phyloP scores from a whole-genome alignment of 2,329 filamentous ascomycete genomes.

The Penicillium sp. region DNA sequence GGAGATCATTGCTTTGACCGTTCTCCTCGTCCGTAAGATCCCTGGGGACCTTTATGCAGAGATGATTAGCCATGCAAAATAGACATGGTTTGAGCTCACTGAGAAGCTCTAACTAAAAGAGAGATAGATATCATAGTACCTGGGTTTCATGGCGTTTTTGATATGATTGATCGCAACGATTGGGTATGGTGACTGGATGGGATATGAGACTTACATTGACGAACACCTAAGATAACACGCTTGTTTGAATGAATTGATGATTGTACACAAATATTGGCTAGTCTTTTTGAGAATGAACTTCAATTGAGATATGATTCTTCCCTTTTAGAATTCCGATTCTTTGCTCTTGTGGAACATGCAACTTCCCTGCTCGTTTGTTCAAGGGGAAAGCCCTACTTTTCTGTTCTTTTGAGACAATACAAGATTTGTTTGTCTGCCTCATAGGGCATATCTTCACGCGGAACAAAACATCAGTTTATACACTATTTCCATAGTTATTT shows the following conservation, averaged over 20 bases:
- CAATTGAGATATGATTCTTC: background rate
- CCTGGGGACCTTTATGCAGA: conserved; percentile 87
- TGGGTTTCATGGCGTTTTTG: conserved; percentile 14
- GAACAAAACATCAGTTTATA: background rate
- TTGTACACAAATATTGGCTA: conserved; percentile 6
- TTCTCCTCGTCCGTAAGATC: conserved; percentile 84
- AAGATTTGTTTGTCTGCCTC: background rate
- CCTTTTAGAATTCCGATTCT: background rate
- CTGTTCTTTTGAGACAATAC: background rate
- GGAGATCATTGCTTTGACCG: conserved; percentile 78
- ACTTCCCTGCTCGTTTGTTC: background rate
- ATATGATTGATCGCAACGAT: conserved; percentile 7
- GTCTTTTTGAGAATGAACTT: background rate
- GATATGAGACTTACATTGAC: conserved; percentile 16
- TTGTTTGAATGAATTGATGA: conserved; percentile 26
- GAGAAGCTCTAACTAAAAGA: background rate
- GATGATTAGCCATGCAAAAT: conserved; percentile 78
- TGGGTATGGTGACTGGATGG: conserved; percentile 4
- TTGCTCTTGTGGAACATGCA: background rate
- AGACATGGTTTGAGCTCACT: conserved; percentile 7
- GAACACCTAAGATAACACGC: conserved; percentile 15
- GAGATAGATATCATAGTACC: background rate
- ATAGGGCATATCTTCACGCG: background rate
- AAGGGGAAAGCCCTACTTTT: background rate
- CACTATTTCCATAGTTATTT: background rate